phyloP scores from a whole-genome alignment of 1,284 basidiomycete species.

The Apiotrichum porosum region DNA sequence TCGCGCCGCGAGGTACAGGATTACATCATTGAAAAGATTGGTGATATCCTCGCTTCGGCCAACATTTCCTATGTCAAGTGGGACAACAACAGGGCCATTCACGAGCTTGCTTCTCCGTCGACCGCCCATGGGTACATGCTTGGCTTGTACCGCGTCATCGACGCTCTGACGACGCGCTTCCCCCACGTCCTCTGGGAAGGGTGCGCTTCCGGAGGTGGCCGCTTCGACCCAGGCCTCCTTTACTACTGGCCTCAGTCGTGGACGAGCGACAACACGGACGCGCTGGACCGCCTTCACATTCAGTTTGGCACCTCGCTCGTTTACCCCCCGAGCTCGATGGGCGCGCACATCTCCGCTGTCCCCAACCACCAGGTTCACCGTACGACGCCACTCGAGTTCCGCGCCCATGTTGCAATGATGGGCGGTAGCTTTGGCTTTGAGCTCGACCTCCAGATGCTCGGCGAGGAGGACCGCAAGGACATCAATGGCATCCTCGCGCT shows the following conservation, averaged over 20 bases:
- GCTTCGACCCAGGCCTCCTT: conserved; percentile 34
- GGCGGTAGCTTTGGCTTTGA: conserved; percentile 36
- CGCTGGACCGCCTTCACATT: conserved; percentile 27
- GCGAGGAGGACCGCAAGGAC: conserved; percentile 13
- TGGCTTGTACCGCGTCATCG: conserved; percentile 33
- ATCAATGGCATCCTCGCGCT: conserved; percentile 21
- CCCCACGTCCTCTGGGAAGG: conserved; percentile 36
- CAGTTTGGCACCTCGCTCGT: conserved; percentile 30
- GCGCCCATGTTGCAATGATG: conserved; percentile 41
- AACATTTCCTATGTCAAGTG: conserved; percentile 38
- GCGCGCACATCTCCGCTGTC: conserved; percentile 29
- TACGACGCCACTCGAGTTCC: conserved; percentile 29
- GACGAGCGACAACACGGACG: conserved; percentile 38
- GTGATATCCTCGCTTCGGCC: conserved; percentile 19
- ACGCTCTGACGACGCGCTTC: conserved; percentile 23
- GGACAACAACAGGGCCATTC: conserved; percentile 38
- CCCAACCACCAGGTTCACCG: conserved; percentile 32
- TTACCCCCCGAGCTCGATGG: conserved; percentile 30
- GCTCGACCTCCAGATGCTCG: conserved; percentile 24
- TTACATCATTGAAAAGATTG: conserved; percentile 26
- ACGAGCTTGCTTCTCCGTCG: conserved; percentile 26
- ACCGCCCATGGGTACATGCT: conserved; percentile 30
- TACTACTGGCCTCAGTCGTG: conserved; percentile 33
- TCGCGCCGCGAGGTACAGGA: conserved; percentile 26
- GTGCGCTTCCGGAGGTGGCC: conserved; percentile 35